Conservation (phyloP, 202 grass and related monocot species). For the Panicum hallii region DNA sequence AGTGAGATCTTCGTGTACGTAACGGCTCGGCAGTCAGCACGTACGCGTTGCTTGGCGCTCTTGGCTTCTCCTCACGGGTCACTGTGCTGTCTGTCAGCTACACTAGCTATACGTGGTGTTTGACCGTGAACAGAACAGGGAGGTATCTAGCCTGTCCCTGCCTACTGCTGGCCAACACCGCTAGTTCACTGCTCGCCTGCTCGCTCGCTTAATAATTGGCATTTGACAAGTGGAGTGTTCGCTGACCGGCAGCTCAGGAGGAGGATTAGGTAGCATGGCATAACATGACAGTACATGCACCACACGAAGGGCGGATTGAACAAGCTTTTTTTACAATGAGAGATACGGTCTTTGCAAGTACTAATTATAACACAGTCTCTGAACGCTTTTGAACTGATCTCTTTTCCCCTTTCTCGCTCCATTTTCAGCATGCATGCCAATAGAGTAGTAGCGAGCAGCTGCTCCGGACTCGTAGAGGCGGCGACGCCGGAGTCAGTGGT, state of each 20-base stretch:
- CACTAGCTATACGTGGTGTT: constrained; percentile 21
- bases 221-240: constrained; percentile 35
- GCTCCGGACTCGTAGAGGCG: constrained; percentile 8
- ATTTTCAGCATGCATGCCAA: constrained; percentile 26
- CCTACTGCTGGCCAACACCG: neutral
- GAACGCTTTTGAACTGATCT: neutral
- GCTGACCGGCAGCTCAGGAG: constrained; percentile 30
- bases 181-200: constrained; percentile 10
- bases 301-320: neutral
- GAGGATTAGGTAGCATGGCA: constrained; percentile 56
- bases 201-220: constrained; percentile 37
- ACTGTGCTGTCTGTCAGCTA: constrained; percentile 28
- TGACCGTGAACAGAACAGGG: constrained; percentile 37
- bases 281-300: constrained; percentile 47
- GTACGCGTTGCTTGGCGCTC: neutral
- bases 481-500: constrained; percentile 6
- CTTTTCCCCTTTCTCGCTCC: neutral
- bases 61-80: constrained; percentile 32
- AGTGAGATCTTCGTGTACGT: constrained; percentile 15
- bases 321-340: neutral
- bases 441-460: neutral
- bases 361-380: constrained; percentile 3
- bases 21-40: constrained; percentile 3
- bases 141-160: constrained; percentile 27
- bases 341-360: constrained; percentile 44